phyloP scores from a whole-genome alignment of 108 stramenopile species.

The Cylindrotheca fusiformis region DNA sequence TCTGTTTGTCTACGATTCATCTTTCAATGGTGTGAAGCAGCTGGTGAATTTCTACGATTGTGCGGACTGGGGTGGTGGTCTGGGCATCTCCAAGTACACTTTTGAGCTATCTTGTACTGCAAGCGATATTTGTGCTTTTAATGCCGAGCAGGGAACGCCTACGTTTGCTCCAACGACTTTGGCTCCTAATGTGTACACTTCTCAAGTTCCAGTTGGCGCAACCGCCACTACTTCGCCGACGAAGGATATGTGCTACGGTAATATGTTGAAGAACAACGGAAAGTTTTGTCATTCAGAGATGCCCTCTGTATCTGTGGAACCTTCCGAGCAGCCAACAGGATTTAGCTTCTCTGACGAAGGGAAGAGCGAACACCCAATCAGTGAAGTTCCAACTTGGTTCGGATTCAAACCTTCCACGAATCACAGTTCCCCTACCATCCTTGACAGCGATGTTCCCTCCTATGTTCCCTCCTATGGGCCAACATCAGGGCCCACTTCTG shows the following conservation, averaged over 20 bases:
- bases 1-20: neutral
- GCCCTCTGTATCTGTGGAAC: conserved; percentile 35
- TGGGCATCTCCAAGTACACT: neutral
- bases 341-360: neutral
- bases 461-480: conserved; percentile 3
- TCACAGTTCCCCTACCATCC: neutral
- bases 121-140: neutral
- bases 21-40: neutral
- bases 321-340: conserved; percentile 15
- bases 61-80: neutral
- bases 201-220: conserved; percentile 7
- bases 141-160: neutral
- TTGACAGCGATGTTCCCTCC: conserved; percentile 9
- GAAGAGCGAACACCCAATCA: neutral
- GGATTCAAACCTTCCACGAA: too few species aligned
- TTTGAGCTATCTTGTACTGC: neutral
- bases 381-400: neutral
- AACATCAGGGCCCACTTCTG: conserved; percentile 8
- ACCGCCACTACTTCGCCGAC: conserved; percentile 18
- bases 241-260: conserved; percentile 35
- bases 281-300: conserved; percentile 35
- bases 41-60: neutral
- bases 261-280: conserved; percentile 15
- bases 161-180: conserved; percentile 2
- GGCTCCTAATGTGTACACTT: neutral